Evolutionary conservation across 208 protist genomes (phyloP).

Genomic region (Wallacemonas sp.): DNA sequence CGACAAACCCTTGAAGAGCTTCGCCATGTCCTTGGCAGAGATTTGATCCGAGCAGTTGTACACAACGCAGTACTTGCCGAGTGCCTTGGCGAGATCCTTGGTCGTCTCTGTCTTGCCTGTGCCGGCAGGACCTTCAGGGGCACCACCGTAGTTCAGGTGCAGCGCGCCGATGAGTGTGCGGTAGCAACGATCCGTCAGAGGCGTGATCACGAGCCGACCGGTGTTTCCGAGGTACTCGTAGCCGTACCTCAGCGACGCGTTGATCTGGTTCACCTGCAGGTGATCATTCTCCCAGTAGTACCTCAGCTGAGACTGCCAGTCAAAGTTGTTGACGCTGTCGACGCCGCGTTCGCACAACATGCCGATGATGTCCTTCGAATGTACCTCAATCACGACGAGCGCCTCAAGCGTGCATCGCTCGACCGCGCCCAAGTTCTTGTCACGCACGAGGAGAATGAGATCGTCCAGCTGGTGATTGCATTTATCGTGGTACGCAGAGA

Average conservation of each 20-base stretch:
- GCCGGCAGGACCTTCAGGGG: conserved; percentile 96
- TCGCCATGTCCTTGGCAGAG: conserved; percentile 95
- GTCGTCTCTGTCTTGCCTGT: conserved; percentile 99
- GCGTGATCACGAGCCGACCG: conserved; percentile 95
- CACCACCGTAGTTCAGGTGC: conserved; percentile 96
- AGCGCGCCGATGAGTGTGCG: conserved; percentile 96
- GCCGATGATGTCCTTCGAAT: conserved; percentile 93
- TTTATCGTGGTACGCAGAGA: conserved; percentile 89
- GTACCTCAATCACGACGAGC: conserved; percentile 95
- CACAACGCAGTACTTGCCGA: conserved; percentile 97
- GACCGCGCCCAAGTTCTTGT: conserved; percentile 77
- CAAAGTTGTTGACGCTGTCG: conserved; percentile 91
- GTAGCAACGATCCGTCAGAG: conserved; percentile 96
- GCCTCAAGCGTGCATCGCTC: conserved; percentile 93
- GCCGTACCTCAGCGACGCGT: conserved; percentile 91
- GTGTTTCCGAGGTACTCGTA: conserved; percentile 98
- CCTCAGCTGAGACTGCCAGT: conserved; percentile 96
- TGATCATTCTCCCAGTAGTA: conserved; percentile 96
- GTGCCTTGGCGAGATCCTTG: conserved; percentile 96
- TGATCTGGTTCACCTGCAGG: conserved; percentile 92
- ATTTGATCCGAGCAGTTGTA: conserved; percentile 99
- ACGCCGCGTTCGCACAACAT: conserved; percentile 92
- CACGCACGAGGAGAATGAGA: conserved; percentile 92
- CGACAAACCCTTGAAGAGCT: conserved; percentile 95
- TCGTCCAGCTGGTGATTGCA: conserved; percentile 89